phyloP scores from a whole-genome alignment of 805 yeast genomes.

The Wickerhamiella lipophila region DNA sequence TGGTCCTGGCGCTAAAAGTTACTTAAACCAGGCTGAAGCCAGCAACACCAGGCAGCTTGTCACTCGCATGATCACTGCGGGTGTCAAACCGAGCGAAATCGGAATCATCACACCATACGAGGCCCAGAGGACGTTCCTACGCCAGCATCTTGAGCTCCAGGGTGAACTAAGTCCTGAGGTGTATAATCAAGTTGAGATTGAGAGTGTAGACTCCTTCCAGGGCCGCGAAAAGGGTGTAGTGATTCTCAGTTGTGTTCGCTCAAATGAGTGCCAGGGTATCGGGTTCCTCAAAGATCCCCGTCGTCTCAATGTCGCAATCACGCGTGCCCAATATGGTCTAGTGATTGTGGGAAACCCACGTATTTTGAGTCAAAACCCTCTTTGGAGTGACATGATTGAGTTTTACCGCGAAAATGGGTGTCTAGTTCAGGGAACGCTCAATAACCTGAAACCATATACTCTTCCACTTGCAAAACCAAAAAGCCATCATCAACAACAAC shows the following conservation, averaged over 20 bases:
- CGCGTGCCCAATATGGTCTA: constrained; percentile 76
- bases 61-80: constrained; percentile 59
- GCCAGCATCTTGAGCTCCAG: constrained; percentile 63
- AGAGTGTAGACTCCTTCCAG: constrained; percentile 92
- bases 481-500: not conserved
- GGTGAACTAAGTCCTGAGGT: constrained; percentile 53
- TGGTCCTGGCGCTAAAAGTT: constrained; percentile 68
- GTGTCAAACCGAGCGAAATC: constrained; percentile 65
- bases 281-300: constrained; percentile 80
- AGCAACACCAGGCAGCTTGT: constrained; percentile 73
- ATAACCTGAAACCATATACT: constrained; percentile 35
- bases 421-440: constrained; percentile 80
- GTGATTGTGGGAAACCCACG: constrained; percentile 75
- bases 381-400: constrained; percentile 67
- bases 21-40: constrained; percentile 76
- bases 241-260: constrained; percentile 67
- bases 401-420: constrained; percentile 79
- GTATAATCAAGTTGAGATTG: constrained; percentile 68
- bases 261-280: constrained; percentile 58
- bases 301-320: constrained; percentile 77
- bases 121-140: constrained; percentile 76
- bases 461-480: constrained; percentile 8
- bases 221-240: constrained; percentile 81
- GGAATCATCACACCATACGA: constrained; percentile 93
- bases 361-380: constrained; percentile 50